phyloP scores from a whole-genome alignment of 192 early-diverging fungal species.

The Coemansia sp. region DNA sequence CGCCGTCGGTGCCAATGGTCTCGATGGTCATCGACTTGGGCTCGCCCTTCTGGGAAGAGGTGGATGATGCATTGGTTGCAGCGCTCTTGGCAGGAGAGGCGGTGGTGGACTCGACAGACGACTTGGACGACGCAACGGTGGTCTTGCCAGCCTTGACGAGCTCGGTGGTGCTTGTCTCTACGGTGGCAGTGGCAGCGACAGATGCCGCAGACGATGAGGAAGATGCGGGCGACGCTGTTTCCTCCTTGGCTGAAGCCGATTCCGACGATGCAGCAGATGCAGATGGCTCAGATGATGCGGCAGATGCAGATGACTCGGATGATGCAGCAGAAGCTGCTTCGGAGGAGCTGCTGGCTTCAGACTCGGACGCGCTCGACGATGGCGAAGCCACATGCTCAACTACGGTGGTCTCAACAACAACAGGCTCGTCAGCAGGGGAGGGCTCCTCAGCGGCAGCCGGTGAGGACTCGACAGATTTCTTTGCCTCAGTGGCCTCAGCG shows the following conservation, averaged over 20 bases:
- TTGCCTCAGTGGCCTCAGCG: conserved; percentile 7
- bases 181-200: conserved; percentile 8
- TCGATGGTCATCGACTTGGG: conserved; percentile 42
- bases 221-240: background rate
- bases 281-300: conserved; percentile 13
- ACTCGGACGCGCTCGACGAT: conserved; percentile 1
- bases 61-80: background rate
- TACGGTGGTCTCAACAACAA: conserved; percentile 2
- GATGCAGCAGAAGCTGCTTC: conserved; percentile 18
- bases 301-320: background rate
- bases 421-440: background rate
- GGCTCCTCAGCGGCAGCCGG: conserved; percentile 6
- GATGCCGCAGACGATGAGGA: conserved; percentile 1
- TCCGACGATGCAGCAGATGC: background rate
- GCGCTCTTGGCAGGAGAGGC: conserved; percentile 4
- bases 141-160: background rate
- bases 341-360: background rate
- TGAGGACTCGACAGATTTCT: conserved; percentile 7
- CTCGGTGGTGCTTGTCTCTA: background rate
- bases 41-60: conserved; percentile 7
- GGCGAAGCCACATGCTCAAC: background rate
- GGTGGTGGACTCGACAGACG: conserved; percentile 2
- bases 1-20: conserved; percentile 18
- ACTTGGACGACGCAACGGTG: background rate
- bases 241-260: conserved; percentile 14